phyloP scores from a whole-genome alignment of 371 early-diverging fungal genomes.

The Quaeritorhiza haematococci region DNA sequence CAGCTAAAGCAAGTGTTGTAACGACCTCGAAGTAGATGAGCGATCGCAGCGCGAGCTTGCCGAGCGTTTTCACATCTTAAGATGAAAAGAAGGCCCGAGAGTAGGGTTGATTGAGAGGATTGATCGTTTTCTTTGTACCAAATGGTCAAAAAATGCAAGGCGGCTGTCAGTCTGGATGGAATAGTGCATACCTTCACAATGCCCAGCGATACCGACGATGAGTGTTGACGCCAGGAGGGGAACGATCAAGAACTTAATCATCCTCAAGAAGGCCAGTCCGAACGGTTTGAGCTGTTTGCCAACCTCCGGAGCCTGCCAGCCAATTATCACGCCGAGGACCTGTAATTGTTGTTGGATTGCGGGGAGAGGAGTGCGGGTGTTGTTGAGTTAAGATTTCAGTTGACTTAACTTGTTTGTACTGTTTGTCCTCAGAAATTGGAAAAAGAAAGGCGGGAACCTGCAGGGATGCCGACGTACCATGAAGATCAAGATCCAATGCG shows the following conservation, averaged over 20 bases:
- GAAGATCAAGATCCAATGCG: too few relatives aligned
- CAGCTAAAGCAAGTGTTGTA: constrained; percentile 55
- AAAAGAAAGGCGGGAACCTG: too few relatives aligned
- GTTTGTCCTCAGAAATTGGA: too few relatives aligned
- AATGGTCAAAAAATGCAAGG: background rate
- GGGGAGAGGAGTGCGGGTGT: too few relatives aligned
- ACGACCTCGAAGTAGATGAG: constrained; percentile 28
- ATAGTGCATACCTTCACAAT: constrained; percentile 58
- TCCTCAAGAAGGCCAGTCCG: constrained; percentile 49
- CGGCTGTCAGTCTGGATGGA: background rate
- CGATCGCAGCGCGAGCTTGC: background rate
- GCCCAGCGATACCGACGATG: constrained; percentile 71
- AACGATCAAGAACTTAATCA: constrained; percentile 63
- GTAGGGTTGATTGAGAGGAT: background rate
- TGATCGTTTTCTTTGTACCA: background rate
- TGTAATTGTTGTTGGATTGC: too few relatives aligned
- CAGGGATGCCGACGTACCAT: too few relatives aligned
- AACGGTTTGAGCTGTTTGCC: constrained; percentile 51
- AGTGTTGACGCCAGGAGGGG: constrained; percentile 71
- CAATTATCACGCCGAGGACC: too few relatives aligned
- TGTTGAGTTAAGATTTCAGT: too few relatives aligned
- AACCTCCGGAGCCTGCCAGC: too few relatives aligned
- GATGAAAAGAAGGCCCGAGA: background rate
- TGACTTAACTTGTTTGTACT: too few relatives aligned
- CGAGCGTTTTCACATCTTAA: constrained; percentile 45